phyloP scores from a whole-genome alignment of 2,329 filamentous ascomycete genomes.

The Capronia epimyces region DNA sequence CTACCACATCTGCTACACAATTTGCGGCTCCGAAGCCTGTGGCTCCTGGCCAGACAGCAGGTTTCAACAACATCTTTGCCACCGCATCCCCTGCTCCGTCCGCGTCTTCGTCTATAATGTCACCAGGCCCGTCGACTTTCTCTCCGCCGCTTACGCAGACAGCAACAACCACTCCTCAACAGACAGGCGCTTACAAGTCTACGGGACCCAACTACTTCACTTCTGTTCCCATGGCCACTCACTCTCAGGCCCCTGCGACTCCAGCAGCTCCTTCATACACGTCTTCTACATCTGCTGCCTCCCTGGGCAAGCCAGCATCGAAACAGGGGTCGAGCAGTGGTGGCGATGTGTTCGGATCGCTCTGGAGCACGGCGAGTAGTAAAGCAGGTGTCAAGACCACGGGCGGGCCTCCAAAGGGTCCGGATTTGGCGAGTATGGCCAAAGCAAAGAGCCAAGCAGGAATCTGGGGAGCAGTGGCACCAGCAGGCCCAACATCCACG shows the following conservation, averaged over 20 bases:
- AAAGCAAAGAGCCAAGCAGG: conserved; percentile 95
- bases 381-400: conserved; percentile 69
- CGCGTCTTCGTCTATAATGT: conserved; percentile 53
- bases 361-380: conserved; percentile 67
- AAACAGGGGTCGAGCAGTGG: conserved; percentile 49
- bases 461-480: conserved; percentile 75
- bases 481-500: conserved; percentile 45
- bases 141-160: conserved; percentile 38
- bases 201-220: conserved; percentile 91
- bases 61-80: conserved; percentile 76
- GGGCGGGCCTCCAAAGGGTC: conserved; percentile 57
- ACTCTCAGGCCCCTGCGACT: conserved; percentile 29
- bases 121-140: conserved; percentile 52
- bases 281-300: conserved; percentile 36
- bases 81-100: conserved; percentile 47
- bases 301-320: conserved; percentile 45
- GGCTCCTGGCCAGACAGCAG: conserved; percentile 73
- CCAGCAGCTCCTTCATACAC: conserved; percentile 36
- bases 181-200: conserved; percentile 59
- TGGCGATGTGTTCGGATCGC: conserved; percentile 81
- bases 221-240: conserved; percentile 51
- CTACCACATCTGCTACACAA: conserved; percentile 53
- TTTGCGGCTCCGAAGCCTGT: conserved; percentile 80
- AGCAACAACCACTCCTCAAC: conserved; percentile 47
- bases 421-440: conserved; percentile 88